Conservation (phyloP, 179 eudicot genomes). For the Heliamphora pulchella region DNA sequence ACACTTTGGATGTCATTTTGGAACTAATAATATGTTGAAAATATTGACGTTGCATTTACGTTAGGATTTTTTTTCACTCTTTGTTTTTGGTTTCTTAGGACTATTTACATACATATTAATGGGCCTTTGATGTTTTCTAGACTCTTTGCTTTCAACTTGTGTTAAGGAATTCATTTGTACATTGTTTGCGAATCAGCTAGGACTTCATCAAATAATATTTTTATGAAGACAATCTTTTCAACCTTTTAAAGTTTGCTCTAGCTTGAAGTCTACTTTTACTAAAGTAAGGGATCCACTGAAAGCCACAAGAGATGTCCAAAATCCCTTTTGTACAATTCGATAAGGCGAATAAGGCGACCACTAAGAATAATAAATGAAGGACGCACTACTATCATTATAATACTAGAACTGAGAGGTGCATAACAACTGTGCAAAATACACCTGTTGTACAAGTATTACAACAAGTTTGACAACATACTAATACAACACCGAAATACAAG, state of each 20-base stretch:
- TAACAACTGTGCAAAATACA: no score
- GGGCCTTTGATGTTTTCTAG: neutral
- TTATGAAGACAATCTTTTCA: neutral
- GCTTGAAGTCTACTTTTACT: neutral
- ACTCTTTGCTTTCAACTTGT: neutral
- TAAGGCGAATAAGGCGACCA: no score
- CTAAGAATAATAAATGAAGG: neutral
- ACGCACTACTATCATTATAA: neutral
- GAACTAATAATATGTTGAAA: neutral
- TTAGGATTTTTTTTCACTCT: neutral
- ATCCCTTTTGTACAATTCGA: neutral
- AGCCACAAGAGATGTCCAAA: neutral
- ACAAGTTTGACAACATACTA: no score
- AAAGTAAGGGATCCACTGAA: neutral
- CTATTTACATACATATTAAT: neutral
- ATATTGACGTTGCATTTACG: neutral
- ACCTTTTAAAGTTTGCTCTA: neutral
- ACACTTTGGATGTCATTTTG: neutral
- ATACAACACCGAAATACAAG: no score
- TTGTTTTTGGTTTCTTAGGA: neutral
- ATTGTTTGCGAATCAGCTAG: neutral
- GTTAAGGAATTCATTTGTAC: neutral
- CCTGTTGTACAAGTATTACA: no score
- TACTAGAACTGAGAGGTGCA: no score
- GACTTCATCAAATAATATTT: neutral